Percentiles rank a stretch among this genome's conserved stretches.
Evolutionary conservation across 768 basidiomycete genomes (phyloP).

Genomic region (Antrodiella citrinella): DNA sequence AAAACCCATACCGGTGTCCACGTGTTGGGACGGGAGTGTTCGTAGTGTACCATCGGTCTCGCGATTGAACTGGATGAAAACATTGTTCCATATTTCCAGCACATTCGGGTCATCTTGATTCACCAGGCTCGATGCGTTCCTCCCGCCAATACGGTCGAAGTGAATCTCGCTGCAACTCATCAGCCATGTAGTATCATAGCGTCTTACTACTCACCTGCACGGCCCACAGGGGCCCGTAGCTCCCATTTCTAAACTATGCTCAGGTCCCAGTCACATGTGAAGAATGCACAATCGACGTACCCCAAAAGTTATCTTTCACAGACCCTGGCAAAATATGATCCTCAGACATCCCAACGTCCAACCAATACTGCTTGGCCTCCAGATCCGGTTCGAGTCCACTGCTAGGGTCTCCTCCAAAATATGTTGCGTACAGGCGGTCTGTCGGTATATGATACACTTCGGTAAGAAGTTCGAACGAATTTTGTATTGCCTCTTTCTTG

Average conservation of each 20-base stretch:
- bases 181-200: neutral
- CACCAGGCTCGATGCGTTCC: slow-evolving; percentile 88
- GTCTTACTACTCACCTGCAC: slow-evolving; percentile 54
- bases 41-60: slow-evolving; percentile 81
- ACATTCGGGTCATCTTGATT: slow-evolving; percentile 97
- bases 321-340: slow-evolving; percentile 90
- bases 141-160: slow-evolving; percentile 95
- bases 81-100: slow-evolving; percentile 99
- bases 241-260: slow-evolving; percentile 80
- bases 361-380: slow-evolving; percentile 84
- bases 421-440: slow-evolving; percentile 93
- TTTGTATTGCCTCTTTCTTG: slow-evolving; percentile 94
- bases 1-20: slow-evolving; percentile 99
- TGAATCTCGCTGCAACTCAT: slow-evolving; percentile 72
- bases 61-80: slow-evolving; percentile 98
- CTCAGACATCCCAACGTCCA: slow-evolving; percentile 80
- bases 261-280: neutral
- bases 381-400: slow-evolving; percentile 80
- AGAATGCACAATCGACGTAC: slow-evolving; percentile 39
- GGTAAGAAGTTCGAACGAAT: slow-evolving; percentile 94
- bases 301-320: slow-evolving; percentile 99
- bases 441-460: slow-evolving; percentile 80
- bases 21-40: slow-evolving; percentile 82
- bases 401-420: slow-evolving; percentile 91
- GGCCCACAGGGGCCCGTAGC: slow-evolving; percentile 97